Base-by-base conservation (phyloP, 805 yeast species). In the Candida odintsovae region DNA sequence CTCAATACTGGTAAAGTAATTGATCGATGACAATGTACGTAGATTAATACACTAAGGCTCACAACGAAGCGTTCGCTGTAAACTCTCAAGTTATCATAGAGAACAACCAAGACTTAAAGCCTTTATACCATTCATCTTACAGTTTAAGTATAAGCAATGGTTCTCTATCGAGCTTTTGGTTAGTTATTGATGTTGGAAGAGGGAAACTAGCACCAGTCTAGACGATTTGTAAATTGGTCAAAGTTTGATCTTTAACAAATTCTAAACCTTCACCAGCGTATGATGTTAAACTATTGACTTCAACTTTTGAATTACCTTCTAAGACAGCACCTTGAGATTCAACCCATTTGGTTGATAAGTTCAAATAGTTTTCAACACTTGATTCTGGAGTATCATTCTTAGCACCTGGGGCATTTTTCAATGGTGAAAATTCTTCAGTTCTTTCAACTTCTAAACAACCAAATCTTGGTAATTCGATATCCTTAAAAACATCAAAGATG, bases 391-490 rank as follows among this genome's bases (percentile, higher is more conserved):
- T 83, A 67, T 92, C 97, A 58, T 78, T 81, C 20, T 72, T 70
- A n/a, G 95, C 76, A 19, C 90, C 95, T 13, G 84, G 80, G 1
- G 88, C 95, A 66, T 94, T 94, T 62, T 94, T 94, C 66, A 94
- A 77, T 3, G 99, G 99, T 18, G 96, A 84, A 61, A 94, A 94
- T 66, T 94, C 99, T 48, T 80, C 82, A 4, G 69, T 52, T 64
- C 99, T 80, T 35, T 78, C 85, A 20, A 94, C 99, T 69, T 94
- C 99, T 48, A 94, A 73, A 62, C 95, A 87, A 1, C 96, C 99
- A 64, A 94, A 94, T 58, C 78, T 78, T 15, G 64, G 62, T 51
- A 90, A 62, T 12, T 78, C 75, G 31, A 94, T 83, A 26, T 82
- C 76, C 42, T 90, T 90, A 68, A 94, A 94, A 21, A 94, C 95